phyloP scores from a whole-genome alignment of 2,329 filamentous ascomycete species.

The Alternaria sp. region DNA sequence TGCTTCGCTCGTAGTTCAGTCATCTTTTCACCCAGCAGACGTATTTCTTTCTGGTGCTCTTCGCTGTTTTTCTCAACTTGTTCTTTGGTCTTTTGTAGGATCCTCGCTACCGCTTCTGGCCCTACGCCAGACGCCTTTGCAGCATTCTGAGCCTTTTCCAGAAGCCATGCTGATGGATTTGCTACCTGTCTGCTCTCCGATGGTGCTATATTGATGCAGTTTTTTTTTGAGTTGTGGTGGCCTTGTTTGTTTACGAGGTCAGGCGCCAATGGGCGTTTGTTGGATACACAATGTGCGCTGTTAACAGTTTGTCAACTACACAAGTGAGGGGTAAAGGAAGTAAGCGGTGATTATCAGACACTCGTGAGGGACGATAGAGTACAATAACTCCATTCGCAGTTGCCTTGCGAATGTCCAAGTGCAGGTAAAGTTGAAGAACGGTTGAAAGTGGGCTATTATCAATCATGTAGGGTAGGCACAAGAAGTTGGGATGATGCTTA shows the following conservation, averaged over 20 bases:
- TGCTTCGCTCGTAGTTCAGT: neutral
- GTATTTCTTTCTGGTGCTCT: neutral
- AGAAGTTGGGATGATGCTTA: neutral
- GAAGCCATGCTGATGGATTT: constrained; percentile 12
- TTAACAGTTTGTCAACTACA: neutral
- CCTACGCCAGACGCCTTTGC: neutral
- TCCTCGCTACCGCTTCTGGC: constrained; percentile 4
- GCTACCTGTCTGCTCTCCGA: neutral
- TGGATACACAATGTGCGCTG: neutral
- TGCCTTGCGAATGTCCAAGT: neutral
- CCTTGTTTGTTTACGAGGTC: neutral
- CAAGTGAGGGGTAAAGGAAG: neutral
- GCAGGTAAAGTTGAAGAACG: neutral
- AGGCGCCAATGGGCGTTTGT: constrained; percentile 6
- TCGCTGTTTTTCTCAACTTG: neutral
- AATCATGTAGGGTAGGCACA: neutral
- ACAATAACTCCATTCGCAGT: neutral
- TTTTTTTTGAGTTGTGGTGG: neutral
- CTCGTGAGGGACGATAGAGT: neutral
- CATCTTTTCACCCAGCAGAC: neutral
- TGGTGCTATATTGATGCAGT: constrained; percentile 2
- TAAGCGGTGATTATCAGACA: neutral
- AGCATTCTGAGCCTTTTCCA: constrained; percentile 7
- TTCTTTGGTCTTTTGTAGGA: constrained; percentile 5
- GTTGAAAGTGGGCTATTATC: neutral